phyloP scores from a whole-genome alignment of 345 rosid genomes.

The Mercurialis annua region DNA sequence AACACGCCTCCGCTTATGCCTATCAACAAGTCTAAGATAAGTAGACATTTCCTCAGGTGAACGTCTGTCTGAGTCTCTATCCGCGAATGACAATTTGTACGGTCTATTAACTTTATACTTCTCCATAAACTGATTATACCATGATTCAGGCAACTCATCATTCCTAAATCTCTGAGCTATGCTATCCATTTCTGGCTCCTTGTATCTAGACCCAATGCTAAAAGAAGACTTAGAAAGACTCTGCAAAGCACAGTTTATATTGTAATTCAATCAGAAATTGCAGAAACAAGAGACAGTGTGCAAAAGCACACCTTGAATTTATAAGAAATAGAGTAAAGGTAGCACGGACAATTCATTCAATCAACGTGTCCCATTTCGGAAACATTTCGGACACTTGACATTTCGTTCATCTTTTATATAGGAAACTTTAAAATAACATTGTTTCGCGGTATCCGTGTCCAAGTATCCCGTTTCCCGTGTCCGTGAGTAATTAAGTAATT shows the following conservation, averaged over 20 bases:
- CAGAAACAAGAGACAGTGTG: not conserved
- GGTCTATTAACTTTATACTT: conserved; percentile 54
- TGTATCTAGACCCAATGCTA: conserved; percentile 42
- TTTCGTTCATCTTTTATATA: no score
- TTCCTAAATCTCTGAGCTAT: conserved; percentile 56
- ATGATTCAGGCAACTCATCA: conserved; percentile 86
- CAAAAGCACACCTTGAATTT: not conserved
- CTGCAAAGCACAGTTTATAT: conserved; percentile 31
- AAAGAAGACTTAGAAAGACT: conserved; percentile 45
- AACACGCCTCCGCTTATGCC: conserved; percentile 69
- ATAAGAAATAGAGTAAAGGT: no score
- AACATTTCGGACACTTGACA: no score
- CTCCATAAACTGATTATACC: conserved; percentile 80
- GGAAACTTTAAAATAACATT: no score
- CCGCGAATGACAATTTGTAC: conserved; percentile 47
- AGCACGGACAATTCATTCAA: no score
- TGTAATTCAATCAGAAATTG: conserved; percentile 2
- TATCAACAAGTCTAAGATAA: conserved; percentile 53
- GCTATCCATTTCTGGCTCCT: conserved; percentile 53
- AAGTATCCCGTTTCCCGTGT: no score
- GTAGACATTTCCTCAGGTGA: conserved; percentile 73
- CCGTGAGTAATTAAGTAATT: no score
- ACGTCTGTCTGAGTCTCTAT: conserved; percentile 65
- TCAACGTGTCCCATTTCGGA: no score
- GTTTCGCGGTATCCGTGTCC: no score